Base-by-base conservation (phyloP, 2,329 filamentous ascomycete species). In the Cytospora piceicola region DNA sequence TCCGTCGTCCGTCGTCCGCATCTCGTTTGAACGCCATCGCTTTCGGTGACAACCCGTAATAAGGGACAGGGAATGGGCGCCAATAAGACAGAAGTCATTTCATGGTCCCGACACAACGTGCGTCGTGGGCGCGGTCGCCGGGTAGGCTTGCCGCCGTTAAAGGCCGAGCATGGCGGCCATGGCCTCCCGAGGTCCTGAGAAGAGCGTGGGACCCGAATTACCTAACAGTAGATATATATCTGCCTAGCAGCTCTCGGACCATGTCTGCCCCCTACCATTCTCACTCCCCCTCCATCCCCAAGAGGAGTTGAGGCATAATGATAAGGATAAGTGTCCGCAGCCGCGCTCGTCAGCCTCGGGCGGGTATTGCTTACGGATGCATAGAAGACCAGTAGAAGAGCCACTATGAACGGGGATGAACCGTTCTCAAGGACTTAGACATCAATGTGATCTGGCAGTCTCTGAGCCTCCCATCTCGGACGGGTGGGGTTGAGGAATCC, bases 1-100 rank as follows among this genome's bases (percentile, higher is more conserved):
- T 57, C 66, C 27, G 27, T 67, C 66, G 56, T 57, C 66, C 27
- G 27, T 67, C 66, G 56, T 57, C 66, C 63, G 54, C 53, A 52
- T 42, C 53, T 57, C 39, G 30, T 57, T 57, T 22, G 30, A 39
- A 30, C 30, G 53, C 11, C 52, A 17, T 56, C 49, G 22, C 60
- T 57, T 36, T 63, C 61, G 61, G 61, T 39, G 61, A 63, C 61
- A 63, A 57, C 61, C 61, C 61, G 61, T 63, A 51, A 30, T 36
- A 51, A 24, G 52, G 30, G 60, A 63, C 60, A 63, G 61, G 61
- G 53, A 55, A 29, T 27, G 52, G 29, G 46, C 54, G 51, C 36
- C 42, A 46, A 52, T 57, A 52, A 57, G 54, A 56, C 30, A 63
- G 42, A 17, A 30, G 53, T 36, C 61, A 57, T 57, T 30, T 57